Evolutionary conservation across 805 yeast species (phyloP), one percentile per base, ranked within the genome.

Genomic region (Ogataea nakhonphanomensis): DNA sequence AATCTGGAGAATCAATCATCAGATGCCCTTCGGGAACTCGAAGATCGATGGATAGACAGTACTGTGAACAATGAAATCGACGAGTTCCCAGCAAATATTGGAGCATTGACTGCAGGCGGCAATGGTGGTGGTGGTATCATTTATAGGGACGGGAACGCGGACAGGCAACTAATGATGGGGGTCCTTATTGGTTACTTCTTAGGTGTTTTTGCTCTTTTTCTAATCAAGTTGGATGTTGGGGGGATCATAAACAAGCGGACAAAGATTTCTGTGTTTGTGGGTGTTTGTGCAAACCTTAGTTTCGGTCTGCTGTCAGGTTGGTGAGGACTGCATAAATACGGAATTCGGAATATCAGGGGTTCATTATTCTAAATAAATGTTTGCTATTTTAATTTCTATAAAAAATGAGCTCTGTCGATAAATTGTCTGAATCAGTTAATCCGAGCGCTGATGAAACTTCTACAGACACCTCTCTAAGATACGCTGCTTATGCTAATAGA

Each of bases 1-100:
- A 64, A 46, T 8, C 33, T 51, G 33, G 37, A 37, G 10, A 38
- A 48, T 7, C 54, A 55, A 20, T 70, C 70, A 26, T 71, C 64
- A 35, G 74, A 71, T 14, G 85, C 73, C 42, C 61, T 81, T 2
- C 59, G 87, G 36, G 81, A 81, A 48, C 59, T 87, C 43, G 96
- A 88, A 57, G 96, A 88, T 50, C 70, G 86, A 41, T 89, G 96
- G 95, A 84, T 88, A 45, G 93, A 88, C 49, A 78, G 82, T 34
- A 83, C 88, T 1, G 84, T 76, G 4, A 73, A 73, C 41, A 75
- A 72, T 37, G 73, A 69, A 39, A 71, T 70, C 38, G 74, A 69
- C 35, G 73, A 67, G 35, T 68, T 71, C 28, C 68, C 70, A 25
- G 65, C 74, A 11, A 63, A 56, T 28, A 30, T 58, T 21, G 46